phyloP scores from a whole-genome alignment of 140 eudicot species.

The Artemisia princeps region DNA sequence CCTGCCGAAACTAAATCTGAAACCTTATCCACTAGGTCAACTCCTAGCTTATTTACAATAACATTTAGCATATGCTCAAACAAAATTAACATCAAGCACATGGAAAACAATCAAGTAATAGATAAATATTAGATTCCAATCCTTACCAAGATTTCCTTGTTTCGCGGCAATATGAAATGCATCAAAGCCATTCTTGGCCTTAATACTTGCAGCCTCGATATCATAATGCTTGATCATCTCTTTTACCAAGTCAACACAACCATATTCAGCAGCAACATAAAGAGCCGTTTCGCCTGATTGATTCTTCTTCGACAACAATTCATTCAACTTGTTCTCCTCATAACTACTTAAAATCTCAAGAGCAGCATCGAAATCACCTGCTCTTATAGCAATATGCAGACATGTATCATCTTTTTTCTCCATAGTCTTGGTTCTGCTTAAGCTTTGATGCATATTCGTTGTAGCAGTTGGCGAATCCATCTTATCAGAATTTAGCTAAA shows the following conservation, averaged over 20 bases:
- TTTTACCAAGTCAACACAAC: conserved; percentile 34
- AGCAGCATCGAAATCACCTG: conserved; percentile 31
- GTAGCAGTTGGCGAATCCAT: conserved; percentile 27
- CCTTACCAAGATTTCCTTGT: conserved; percentile 54
- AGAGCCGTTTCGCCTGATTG: conserved; percentile 54
- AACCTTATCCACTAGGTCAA: conserved; percentile 20
- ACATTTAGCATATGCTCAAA: neutral
- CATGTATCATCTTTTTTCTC: conserved; percentile 43
- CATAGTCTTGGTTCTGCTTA: conserved; percentile 33
- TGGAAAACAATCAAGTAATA: neutral
- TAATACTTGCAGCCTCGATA: conserved; percentile 40
- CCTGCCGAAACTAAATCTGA: neutral
- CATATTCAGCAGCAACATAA: conserved; percentile 53
- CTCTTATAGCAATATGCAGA: conserved; percentile 42
- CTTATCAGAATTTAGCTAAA: conserved; percentile 1
- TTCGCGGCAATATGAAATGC: conserved; percentile 52
- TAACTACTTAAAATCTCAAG: conserved; percentile 26
- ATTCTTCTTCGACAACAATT: conserved; percentile 39
- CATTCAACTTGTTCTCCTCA: conserved; percentile 33
- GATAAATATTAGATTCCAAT: conserved; percentile 12
- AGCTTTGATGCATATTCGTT: conserved; percentile 28
- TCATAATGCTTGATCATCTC: conserved; percentile 49
- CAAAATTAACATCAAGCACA: neutral
- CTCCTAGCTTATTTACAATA: conserved; percentile 1
- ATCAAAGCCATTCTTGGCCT: conserved; percentile 51